A percentile compares a stretch with the other conserved stretches of the same genome.
Conservation (phyloP, 495 filamentous ascomycete species). For the Thermothielavioides terrestris region DNA sequence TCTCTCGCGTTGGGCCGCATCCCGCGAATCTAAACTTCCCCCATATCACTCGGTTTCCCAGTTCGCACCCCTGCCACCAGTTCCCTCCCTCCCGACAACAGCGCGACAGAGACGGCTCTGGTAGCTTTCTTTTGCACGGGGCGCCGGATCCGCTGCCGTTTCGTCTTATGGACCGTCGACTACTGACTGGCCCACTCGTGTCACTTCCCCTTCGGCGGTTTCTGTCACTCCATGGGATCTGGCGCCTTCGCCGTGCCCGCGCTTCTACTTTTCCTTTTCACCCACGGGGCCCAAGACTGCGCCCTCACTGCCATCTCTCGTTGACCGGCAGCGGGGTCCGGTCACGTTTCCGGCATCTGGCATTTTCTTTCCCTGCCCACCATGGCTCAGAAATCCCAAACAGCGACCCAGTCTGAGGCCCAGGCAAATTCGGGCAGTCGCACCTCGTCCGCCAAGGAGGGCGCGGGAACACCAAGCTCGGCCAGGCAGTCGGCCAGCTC, state of each 20-base stretch:
- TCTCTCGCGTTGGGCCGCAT: too few relatives aligned
- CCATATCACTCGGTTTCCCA: not conserved
- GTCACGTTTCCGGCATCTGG: not conserved
- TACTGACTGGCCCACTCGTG: conserved; percentile 14
- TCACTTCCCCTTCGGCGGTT: not conserved
- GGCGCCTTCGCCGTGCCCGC: conserved; percentile 2
- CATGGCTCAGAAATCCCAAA: conserved; percentile 29
- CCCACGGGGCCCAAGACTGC: conserved; percentile 7
- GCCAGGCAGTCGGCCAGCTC: conserved; percentile 16
- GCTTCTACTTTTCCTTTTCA: not conserved
- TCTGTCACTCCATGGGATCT: conserved; percentile 10
- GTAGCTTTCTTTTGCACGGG: conserved; percentile 13
- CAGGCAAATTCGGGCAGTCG: conserved; percentile 19
- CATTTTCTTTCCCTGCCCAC: conserved; percentile 2
- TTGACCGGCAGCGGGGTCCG: conserved; percentile 7
- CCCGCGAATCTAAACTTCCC: not conserved
- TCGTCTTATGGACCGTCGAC: conserved; percentile 26
- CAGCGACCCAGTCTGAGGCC: conserved; percentile 23
- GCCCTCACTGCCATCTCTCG: not conserved
- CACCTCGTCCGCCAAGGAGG: conserved; percentile 24
- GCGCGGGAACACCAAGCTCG: conserved; percentile 16
- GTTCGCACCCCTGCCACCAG: not conserved
- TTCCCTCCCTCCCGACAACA: not conserved
- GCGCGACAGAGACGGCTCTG: not conserved
- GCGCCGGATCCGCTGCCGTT: conserved; percentile 19